Evolutionary conservation across 208 protist genomes (phyloP), one percentile per base, ranked within the genome.

Genomic region (Trypanosoma cruzi): DNA sequence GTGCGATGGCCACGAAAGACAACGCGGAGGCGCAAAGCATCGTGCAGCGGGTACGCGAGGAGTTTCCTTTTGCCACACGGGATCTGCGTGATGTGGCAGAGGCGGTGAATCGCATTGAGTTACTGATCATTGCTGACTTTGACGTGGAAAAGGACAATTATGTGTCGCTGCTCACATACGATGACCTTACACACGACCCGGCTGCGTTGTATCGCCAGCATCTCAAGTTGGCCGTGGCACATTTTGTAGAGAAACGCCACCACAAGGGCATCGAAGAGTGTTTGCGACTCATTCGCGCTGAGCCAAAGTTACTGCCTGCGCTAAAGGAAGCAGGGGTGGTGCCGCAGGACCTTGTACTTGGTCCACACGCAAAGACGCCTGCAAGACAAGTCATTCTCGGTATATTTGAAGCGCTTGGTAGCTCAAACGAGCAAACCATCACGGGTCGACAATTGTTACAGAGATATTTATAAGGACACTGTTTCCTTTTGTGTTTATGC

Each of bases 101-200:
- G 71, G 88, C 88, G 14, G 81, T 96, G 36, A 84, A 86, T 28
- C 88, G 90, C 29, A 88, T 96, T 52, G 90, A 96, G 58, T 63
- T 96, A n/a, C 75, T 96, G 28, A 58, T 75, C 46, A 1, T 94
- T 22, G 73, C 81, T 0, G 78, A 82, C 29, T 94, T 88, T 64
- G 84, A 89, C 29, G 72, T 89, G 18, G 83, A 90, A 29, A 92
- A 83, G 63, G 90, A 96, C 67, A 93, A 78, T 66, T 94, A 92
- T 60, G 64, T 87, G 46, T 85, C 68, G 4, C 74, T 96, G 5
- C 71, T 96, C 42, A 92, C 84, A 59, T 90, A 84, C 61, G 85
- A 93, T 52, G 80, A 92, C 44, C 70, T 92, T n/a, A 69, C 74
- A 6, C 69, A 75, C 29, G 85, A 93, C 50, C 82, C 87, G 0